Conservation (phyloP, 257 asterid species). For the Eucommia ulmoides region DNA sequence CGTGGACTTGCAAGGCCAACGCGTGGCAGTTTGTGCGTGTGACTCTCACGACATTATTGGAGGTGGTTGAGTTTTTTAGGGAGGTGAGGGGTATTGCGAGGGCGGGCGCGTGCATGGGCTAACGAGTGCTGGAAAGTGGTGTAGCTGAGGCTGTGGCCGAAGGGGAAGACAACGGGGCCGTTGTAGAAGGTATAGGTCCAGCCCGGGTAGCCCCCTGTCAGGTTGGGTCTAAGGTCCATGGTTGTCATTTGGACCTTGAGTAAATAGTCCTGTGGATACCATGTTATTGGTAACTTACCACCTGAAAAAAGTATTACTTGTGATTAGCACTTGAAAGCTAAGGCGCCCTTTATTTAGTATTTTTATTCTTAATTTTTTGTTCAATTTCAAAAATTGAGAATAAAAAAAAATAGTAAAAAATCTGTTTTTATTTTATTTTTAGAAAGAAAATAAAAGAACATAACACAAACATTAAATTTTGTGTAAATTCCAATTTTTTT, state of each 20-base stretch:
- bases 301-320: too few species aligned
- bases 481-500: too few species aligned
- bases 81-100: conserved; percentile 15
- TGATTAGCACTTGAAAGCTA: too few species aligned
- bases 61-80: conserved; percentile 27
- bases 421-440: too few species aligned
- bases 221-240: conserved; percentile 74
- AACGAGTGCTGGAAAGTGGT: too few species aligned
- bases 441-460: too few species aligned
- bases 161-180: conserved; percentile 77
- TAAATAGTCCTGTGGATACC: conserved; percentile 75
- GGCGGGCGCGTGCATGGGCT: too few species aligned
- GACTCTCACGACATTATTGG: conserved; percentile 34
- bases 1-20: conserved; percentile 31
- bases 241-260: conserved; percentile 56
- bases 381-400: too few species aligned
- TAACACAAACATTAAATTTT: too few species aligned
- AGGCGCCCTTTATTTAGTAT: too few species aligned
- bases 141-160: conserved; percentile 52
- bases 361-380: too few species aligned
- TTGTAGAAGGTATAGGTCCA: conserved; percentile 72
- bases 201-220: conserved; percentile 70
- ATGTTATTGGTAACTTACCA: conserved; percentile 81
- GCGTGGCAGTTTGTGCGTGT: conserved; percentile 50
- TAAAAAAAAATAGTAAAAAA: too few species aligned